A percentile compares a stretch with the other conserved stretches of the same genome.
Conservation (phyloP, 2,329 filamentous ascomycete species). For the Arthrinium phaeospermum region DNA sequence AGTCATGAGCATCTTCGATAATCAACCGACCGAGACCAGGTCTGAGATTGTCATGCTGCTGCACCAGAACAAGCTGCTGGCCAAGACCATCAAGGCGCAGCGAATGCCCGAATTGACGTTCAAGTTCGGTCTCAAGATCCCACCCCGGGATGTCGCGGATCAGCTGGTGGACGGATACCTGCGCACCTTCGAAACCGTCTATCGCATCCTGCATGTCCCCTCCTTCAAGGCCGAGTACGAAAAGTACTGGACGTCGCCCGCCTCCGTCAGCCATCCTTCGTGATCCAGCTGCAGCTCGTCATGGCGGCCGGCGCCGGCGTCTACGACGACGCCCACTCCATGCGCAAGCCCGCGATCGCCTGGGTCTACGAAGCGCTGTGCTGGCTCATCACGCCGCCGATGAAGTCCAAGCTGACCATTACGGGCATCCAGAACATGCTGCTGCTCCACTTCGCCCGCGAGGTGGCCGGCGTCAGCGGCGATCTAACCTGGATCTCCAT, state of each 20-base stretch:
- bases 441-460: constrained; percentile 55
- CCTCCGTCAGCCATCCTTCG: constrained; percentile 44
- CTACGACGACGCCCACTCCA: constrained; percentile 50
- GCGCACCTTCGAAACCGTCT: constrained; percentile 32
- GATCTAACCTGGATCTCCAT: constrained; percentile 60
- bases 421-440: constrained; percentile 57
- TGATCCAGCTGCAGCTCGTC: constrained; percentile 59
- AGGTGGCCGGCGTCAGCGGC: constrained; percentile 51
- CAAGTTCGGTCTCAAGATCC: constrained; percentile 27
- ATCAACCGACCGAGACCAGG: neutral
- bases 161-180: constrained; percentile 31
- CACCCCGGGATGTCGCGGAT: constrained; percentile 28
- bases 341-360: constrained; percentile 49
- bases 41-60: constrained; percentile 19
- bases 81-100: constrained; percentile 25
- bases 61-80: constrained; percentile 25
- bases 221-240: constrained; percentile 32
- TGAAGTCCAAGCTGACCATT: constrained; percentile 57
- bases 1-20: constrained; percentile 8
- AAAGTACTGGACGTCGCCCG: constrained; percentile 26
- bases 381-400: constrained; percentile 53
- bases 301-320: constrained; percentile 57
- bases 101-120: constrained; percentile 28
- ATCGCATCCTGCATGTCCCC: constrained; percentile 33
- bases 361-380: constrained; percentile 60